Percentiles rank a stretch among this genome's conserved stretches.
Evolutionary conservation across 345 rosid species (phyloP).

Genomic region (Pistacia integerrima): DNA sequence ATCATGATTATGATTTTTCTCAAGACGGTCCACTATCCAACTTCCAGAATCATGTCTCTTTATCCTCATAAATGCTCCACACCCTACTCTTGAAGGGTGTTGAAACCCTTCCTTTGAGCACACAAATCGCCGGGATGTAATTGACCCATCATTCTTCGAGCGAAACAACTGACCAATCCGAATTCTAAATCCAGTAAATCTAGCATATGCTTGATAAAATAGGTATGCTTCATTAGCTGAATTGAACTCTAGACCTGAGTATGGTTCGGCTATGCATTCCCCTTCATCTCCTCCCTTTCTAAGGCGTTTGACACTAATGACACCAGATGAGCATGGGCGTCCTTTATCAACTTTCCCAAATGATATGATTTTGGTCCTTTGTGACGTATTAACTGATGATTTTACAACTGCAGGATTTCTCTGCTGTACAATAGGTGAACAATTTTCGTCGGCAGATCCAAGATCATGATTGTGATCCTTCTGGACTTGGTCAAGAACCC

Average conservation of each 20-base stretch:
- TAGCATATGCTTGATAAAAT: slow-evolving; percentile 70
- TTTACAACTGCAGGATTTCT: slow-evolving; percentile 44
- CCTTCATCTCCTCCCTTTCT: slow-evolving; percentile 53
- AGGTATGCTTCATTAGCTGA: slow-evolving; percentile 81
- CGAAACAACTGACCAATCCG: slow-evolving; percentile 92
- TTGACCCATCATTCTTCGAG: slow-evolving; percentile 74
- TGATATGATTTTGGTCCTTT: slow-evolving; percentile 53
- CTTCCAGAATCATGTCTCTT: slow-evolving; percentile 77
- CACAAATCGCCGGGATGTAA: slow-evolving; percentile 87
- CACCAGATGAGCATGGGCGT: slow-evolving; percentile 46
- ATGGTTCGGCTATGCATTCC: slow-evolving; percentile 50
- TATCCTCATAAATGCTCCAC: slow-evolving; percentile 93
- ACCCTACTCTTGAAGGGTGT: slow-evolving; percentile 92
- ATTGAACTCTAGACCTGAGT: slow-evolving; percentile 67
- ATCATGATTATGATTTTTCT: slow-evolving; percentile 82
- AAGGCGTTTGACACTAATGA: slow-evolving; percentile 52
- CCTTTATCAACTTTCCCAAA: slow-evolving; percentile 47
- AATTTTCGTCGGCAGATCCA: slow-evolving; percentile 37
- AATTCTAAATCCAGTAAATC: slow-evolving; percentile 70
- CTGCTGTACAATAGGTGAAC: slow-evolving; percentile 30
- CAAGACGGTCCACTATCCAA: slow-evolving; percentile 85
- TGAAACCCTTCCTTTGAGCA: slow-evolving; percentile 97
- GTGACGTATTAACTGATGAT: slow-evolving; percentile 40
- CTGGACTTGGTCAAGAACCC: slow-evolving; percentile 82
- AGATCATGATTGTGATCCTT: slow-evolving; percentile 93